These are phyloP conservation scores for Boletus fagicola DNA, from an alignment of 768 basidiomycete species.

Conservation along the genomic window DNA sequence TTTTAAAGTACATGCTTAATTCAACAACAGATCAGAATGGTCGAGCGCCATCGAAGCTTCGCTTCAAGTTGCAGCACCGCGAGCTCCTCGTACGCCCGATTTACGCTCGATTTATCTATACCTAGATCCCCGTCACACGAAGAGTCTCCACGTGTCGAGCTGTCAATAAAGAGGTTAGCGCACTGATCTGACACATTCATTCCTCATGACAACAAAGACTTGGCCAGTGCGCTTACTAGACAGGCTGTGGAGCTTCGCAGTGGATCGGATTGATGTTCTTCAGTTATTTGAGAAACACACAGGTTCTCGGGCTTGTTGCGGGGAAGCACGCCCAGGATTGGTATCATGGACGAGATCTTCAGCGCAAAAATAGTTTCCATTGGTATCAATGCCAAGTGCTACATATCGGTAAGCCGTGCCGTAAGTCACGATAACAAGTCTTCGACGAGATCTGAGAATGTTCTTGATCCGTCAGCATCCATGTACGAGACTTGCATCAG, in stretches of 20 bases:
- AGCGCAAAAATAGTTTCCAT: conserved; percentile 8
- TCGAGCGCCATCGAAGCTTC: not conserved
- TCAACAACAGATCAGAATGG: not conserved
- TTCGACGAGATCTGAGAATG: not conserved
- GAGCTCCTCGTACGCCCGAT: not conserved
- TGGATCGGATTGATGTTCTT: not conserved
- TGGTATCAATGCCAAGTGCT: conserved; percentile 8
- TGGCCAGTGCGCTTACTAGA: not conserved
- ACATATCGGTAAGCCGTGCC: not conserved
- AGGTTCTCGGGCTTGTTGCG: not conserved
- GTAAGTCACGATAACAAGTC: conserved; percentile 1
- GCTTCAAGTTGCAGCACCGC: not conserved
- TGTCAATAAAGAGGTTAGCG: not conserved
- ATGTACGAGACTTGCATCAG: not conserved
- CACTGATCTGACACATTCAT: not conserved
- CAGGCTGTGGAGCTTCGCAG: not conserved
- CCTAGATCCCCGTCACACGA: not conserved
- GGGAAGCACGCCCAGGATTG: not conserved
- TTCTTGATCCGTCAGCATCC: not conserved
- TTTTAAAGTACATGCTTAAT: conserved; percentile 7
- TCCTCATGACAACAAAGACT: not conserved
- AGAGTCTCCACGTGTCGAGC: not conserved
- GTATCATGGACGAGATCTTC: not conserved
- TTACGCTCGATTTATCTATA: not conserved
- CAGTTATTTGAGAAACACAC: not conserved